Evolutionary conservation across 192 early-diverging fungal genomes (phyloP).

Genomic region (Umbelopsis ramanniana): DNA sequence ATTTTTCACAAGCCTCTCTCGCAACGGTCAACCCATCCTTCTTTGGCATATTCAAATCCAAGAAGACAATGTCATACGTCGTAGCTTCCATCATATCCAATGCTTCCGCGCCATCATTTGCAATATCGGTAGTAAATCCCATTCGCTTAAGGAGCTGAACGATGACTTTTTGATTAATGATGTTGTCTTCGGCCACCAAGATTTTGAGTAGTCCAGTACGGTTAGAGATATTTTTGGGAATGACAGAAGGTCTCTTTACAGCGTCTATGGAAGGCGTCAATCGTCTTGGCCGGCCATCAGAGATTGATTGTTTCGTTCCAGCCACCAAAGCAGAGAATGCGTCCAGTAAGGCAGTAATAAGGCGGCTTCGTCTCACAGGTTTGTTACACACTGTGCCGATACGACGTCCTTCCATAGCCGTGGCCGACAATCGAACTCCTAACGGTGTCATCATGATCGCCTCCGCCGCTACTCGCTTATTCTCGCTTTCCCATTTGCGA

Average conservation of each 20-base stretch:
- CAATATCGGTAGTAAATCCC: slow-evolving; percentile 26
- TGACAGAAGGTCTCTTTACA: not conserved
- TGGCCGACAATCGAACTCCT: not conserved
- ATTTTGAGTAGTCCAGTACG: slow-evolving; percentile 50
- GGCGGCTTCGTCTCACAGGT: not conserved
- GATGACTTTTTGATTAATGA: slow-evolving; percentile 73
- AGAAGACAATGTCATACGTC: slow-evolving; percentile 30
- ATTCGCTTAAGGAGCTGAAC: slow-evolving; percentile 51
- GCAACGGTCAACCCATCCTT: slow-evolving; percentile 48
- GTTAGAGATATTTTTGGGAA: slow-evolving; percentile 5
- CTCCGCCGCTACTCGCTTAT: not conserved
- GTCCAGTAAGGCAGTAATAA: not conserved
- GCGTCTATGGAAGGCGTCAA: not conserved
- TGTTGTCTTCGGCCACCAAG: slow-evolving; percentile 74
- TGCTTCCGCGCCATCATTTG: slow-evolving; percentile 37
- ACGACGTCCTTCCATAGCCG: not conserved
- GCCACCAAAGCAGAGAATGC: not conserved
- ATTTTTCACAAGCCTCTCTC: slow-evolving; percentile 31
- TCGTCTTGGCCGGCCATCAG: not conserved
- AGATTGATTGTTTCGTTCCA: not conserved
- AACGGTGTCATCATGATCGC: slow-evolving; percentile 4
- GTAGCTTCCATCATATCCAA: slow-evolving; percentile 18
- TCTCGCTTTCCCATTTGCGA: not conserved
- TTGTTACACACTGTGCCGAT: slow-evolving; percentile 17
- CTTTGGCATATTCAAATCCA: slow-evolving; percentile 54